Evolutionary conservation across 352 stramenopile species (phyloP), one percentile per base, ranked within the genome.

Genomic region (Peronospora belbahrii): DNA sequence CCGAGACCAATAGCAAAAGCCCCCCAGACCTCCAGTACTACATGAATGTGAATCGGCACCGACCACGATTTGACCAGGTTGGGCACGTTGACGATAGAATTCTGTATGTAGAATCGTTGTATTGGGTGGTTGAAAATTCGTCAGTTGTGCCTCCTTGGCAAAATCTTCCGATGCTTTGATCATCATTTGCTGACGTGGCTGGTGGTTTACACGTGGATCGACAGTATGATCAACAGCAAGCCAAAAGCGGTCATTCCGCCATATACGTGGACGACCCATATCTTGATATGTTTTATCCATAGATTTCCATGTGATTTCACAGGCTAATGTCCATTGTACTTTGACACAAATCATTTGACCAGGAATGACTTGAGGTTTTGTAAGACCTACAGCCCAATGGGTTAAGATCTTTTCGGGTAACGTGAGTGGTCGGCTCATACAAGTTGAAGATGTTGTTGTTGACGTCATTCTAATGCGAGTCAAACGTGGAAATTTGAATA

Each of bases 51-150:
- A 70, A 53, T 90, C 79, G 10, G 79, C 79, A 8, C 79, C 79
- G n/a, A 90, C 86, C 6, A 90, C 76, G 33, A 90, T 88, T 61
- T 90, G 79, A 1, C 79, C 79, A 3, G 79, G 79, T 39, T 90
- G 79, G 14, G 76, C 79, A n/a, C 79, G 76, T 42, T 88, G 80
- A 32, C 76, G 74, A 0, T 74, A 74, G 51, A 90, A 90, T 51
- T 88, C 75, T 0, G 79, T 90, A 67, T 90, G 79, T 72, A 90
- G 85, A 68, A 90, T 90, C 58, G 79, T 90, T 3, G 76, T 88
- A 60, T 90, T 90, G 48, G 79, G 70, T 0, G 67, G 76, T 64
- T 78, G 83, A 50, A 88, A 90, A 63, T 90, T 73, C 6, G 75
- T 85, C 20, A 90, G 60, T 0, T 19, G 4, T 5, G 19, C 20